Conservation (phyloP, 441 rosid species). For the Gossypium lobatum region DNA sequence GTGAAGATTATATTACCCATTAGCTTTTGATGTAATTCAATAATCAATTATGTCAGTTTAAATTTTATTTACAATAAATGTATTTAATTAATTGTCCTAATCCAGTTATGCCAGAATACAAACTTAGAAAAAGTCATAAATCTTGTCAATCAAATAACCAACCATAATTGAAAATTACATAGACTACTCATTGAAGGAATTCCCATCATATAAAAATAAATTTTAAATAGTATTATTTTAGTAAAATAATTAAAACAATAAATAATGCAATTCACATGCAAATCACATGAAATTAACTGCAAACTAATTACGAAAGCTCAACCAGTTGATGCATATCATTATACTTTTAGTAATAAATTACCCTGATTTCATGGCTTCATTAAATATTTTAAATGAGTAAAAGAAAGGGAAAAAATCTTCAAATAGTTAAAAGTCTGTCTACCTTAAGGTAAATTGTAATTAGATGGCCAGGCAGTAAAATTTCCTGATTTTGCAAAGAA, state of each 20-base stretch:
- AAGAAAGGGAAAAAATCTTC: background rate
- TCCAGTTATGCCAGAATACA: background rate
- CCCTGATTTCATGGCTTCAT: background rate
- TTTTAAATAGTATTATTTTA: background rate
- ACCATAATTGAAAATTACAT: background rate
- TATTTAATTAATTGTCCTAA: background rate
- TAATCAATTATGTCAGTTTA: background rate
- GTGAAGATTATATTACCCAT: background rate
- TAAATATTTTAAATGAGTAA: background rate
- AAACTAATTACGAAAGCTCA: background rate
- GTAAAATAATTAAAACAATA: background rate
- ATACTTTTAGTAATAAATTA: background rate
- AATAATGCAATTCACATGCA: background rate
- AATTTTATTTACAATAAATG: background rate
- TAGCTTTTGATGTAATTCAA: slow-evolving; percentile 5
- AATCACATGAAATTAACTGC: background rate
- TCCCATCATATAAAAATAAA: background rate
- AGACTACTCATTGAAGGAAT: background rate
- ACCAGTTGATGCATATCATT: background rate
- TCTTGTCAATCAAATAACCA: background rate
- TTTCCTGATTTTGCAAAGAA: slow-evolving; percentile 93
- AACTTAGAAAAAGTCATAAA: background rate
- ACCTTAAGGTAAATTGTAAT: slow-evolving; percentile 90
- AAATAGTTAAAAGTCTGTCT: slow-evolving; percentile 11
- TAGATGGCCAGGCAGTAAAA: slow-evolving; percentile 93